Conservation (phyloP, 805 yeast species). For the Yarrowia porcina region DNA sequence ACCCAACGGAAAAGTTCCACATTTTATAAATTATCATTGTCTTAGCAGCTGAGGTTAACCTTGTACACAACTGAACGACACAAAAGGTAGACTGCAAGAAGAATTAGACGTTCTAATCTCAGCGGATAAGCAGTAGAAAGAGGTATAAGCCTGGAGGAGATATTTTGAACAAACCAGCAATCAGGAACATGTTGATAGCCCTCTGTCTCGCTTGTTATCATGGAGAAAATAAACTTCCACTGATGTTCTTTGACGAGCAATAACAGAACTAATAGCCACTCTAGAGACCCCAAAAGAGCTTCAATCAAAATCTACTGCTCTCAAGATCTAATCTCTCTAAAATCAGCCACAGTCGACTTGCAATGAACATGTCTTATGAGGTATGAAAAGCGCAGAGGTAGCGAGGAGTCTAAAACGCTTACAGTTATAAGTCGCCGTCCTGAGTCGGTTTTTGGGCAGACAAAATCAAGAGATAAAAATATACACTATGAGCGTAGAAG, state of each 20-base stretch:
- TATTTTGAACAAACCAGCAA: not conserved
- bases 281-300: too few species aligned
- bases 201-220: too few species aligned
- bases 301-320: not conserved
- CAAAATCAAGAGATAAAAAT: too few species aligned
- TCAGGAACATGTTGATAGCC: not conserved
- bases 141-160: not conserved
- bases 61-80: not conserved
- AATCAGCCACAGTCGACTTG: not conserved
- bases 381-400: not conserved
- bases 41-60: not conserved
- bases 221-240: too few species aligned
- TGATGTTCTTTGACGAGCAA: too few species aligned
- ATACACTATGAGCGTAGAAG: too few species aligned
- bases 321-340: too few species aligned
- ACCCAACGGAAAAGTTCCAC: not conserved
- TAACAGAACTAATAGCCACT: too few species aligned
- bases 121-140: not conserved
- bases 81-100: not conserved
- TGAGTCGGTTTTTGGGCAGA: not conserved
- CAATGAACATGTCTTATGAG: not conserved
- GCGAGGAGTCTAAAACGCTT: not conserved
- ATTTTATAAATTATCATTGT: not conserved
- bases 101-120: not conserved
- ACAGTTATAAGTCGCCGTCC: not conserved